Base-by-base conservation (phyloP, 352 stramenopile species). In the Phytophthora cactorum region DNA sequence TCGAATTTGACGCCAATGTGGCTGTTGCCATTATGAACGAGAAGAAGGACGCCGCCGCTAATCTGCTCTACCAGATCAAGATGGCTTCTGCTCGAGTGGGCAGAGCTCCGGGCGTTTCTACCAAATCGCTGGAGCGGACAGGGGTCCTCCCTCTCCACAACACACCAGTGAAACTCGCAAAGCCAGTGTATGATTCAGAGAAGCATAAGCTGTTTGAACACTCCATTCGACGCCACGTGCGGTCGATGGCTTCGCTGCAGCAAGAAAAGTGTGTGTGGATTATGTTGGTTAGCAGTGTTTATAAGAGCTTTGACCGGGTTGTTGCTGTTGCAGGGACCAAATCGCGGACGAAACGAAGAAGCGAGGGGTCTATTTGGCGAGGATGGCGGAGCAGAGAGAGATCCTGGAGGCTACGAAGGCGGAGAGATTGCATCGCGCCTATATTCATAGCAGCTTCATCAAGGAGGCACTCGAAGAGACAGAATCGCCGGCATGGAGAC, bases 11-110 rank as follows among this genome's bases (percentile, higher is more conserved):
- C 58, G 78, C 86, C n/a, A 84, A 82, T 41, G 70, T 81, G 10
- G 91, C 91, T 7, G 77, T 75, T 3, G 70, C 76, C 44, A 91
- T 97, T 72, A 97, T 97, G 89, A 93, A 92, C 63, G 77, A 84
- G 49, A 75, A 76, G 31, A 66, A 75, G 10, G 85, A 86, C 22
- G 76, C 72, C 2, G 87, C 85, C 0, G 77, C 79, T 12, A 86
- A 90, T n/a, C 43, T 97, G 38, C 70, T 97, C 11, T 97, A 96
- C 70, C 88, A 97, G 59, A 89, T 97, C 63, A 96, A 95, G 72
- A 87, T 86, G 50, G 68, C 75, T 7, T 76, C 81, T 11, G 61
- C 74, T 39, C 71, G 85, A 12, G 41, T 91, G 10, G 68, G 64
- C 5, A 79, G 82, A 43, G 78, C 76, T 8, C 79, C 82, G 0